A percentile compares a stretch with the other conserved stretches of the same genome.
These are phyloP conservation scores for Monosporascus sp. DNA, from an alignment of 2,329 filamentous ascomycete genomes.

Conservation along the genomic window DNA sequence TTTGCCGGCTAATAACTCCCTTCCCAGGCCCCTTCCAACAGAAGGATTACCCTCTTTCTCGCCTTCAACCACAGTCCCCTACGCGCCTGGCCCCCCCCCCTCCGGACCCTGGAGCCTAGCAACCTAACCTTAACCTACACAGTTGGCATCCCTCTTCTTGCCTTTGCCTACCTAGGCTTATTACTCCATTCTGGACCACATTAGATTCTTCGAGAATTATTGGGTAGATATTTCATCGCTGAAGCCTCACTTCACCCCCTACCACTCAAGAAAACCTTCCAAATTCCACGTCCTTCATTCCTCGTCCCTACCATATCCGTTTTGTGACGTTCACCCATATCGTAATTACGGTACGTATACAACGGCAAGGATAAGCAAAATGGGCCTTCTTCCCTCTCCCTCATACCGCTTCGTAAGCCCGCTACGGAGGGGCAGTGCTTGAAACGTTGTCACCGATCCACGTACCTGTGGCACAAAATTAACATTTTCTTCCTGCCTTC, in stretches of 20 bases:
- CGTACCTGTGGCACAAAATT: conserved; percentile 17
- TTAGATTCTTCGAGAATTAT: conserved; percentile 1
- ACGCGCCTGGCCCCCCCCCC: neutral
- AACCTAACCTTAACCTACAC: neutral
- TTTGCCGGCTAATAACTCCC: neutral
- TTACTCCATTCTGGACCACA: neutral
- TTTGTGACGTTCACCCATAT: too few species aligned
- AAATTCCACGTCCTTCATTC: too few species aligned
- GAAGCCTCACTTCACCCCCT: neutral
- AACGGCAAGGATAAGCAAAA: neutral
- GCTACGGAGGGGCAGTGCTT: conserved; percentile 3
- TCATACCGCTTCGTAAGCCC: neutral
- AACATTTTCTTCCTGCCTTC: conserved; percentile 14
- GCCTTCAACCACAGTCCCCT: neutral
- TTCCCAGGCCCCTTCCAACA: too few species aligned
- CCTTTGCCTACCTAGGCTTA: neutral
- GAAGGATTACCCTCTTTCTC: neutral
- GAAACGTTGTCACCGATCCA: conserved; percentile 12
- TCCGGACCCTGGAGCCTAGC: neutral
- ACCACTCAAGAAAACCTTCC: too few species aligned
- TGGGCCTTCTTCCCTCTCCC: neutral
- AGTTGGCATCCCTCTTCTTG: neutral
- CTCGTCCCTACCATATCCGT: too few species aligned
- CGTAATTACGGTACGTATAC: neutral
- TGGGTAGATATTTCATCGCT: neutral